Conservation (phyloP, 73 alveolate genomes). For the Breviolum minutum region DNA sequence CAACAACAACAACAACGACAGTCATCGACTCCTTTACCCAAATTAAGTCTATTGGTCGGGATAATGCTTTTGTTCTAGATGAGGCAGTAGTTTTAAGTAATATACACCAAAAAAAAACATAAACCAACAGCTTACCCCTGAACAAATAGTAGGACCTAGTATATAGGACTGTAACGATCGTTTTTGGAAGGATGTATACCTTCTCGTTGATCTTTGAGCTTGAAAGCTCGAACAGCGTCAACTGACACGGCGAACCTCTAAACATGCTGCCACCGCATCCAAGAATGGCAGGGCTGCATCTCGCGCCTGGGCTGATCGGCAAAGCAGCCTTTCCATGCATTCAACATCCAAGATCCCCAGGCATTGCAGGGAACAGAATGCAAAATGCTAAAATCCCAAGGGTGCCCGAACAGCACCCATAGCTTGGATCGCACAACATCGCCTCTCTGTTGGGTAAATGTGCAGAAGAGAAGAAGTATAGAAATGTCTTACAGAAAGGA, state of each 20-base stretch:
- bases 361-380: not conserved
- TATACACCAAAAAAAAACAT: not conserved
- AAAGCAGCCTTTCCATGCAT: too few species aligned
- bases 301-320: not conserved
- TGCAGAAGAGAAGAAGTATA: too few species aligned
- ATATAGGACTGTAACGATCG: not conserved
- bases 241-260: slow-evolving; percentile 12
- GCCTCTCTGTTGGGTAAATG: not conserved
- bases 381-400: not conserved
- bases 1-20: too few species aligned
- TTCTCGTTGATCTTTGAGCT: not conserved
- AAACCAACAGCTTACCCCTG: not conserved
- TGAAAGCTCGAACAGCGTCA: not conserved
- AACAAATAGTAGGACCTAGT: too few species aligned
- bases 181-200: not conserved
- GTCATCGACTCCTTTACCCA: too few species aligned
- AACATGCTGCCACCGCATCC: slow-evolving; percentile 3
- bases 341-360: not conserved
- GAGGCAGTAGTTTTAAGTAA: too few species aligned
- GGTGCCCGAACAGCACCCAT: slow-evolving; percentile 8
- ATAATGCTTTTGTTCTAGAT: too few species aligned
- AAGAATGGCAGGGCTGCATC: slow-evolving; percentile 34
- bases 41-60: too few species aligned
- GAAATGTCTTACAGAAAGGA: too few species aligned
- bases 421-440: slow-evolving; percentile 30